Evolutionary conservation across 139 green algal species (phyloP).

Genomic region (Micromonas commoda): DNA sequence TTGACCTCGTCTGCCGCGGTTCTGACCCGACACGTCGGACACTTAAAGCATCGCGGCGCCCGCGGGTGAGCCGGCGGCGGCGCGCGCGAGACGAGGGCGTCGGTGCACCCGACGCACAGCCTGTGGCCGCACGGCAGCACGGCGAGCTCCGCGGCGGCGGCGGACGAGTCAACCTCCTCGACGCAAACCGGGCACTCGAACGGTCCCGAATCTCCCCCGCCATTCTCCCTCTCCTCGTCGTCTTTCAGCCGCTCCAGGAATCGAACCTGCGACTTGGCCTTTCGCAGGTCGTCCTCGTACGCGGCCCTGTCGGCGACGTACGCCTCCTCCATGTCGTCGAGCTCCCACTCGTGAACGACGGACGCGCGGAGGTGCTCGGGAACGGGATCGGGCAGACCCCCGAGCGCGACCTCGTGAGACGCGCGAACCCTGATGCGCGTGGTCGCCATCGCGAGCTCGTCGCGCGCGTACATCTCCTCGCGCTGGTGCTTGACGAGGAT

Average conservation of each 20-base stretch:
- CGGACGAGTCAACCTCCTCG: background rate
- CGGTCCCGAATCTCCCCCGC: too few species aligned
- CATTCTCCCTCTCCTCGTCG: background rate
- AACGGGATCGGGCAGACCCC: slow-evolving; percentile 20
- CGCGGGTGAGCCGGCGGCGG: background rate
- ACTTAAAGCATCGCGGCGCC: slow-evolving; percentile 42
- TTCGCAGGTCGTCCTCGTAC: slow-evolving; percentile 52
- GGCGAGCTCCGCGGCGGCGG: background rate
- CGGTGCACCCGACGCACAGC: slow-evolving; percentile 56
- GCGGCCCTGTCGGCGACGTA: slow-evolving; percentile 51
- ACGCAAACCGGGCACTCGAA: slow-evolving; percentile 15
- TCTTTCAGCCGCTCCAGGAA: slow-evolving; percentile 53
- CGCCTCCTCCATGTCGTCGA: slow-evolving; percentile 48
- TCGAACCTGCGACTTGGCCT: slow-evolving; percentile 56
- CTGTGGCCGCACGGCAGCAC: slow-evolving; percentile 32
- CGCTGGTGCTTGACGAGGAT: slow-evolving; percentile 52
- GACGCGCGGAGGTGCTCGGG: slow-evolving; percentile 51
- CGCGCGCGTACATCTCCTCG: slow-evolving; percentile 63
- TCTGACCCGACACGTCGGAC: slow-evolving; percentile 60
- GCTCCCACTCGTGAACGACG: slow-evolving; percentile 48
- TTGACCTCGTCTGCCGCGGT: slow-evolving; percentile 49
- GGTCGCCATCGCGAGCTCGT: slow-evolving; percentile 80
- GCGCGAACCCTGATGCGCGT: slow-evolving; percentile 54
- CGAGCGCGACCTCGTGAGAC: slow-evolving; percentile 31
- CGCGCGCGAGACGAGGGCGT: slow-evolving; percentile 46